Percentiles rank a stretch among this genome's conserved stretches.
phyloP scores from a whole-genome alignment of 495 filamentous ascomycete genomes.

The Monascus purpureus region DNA sequence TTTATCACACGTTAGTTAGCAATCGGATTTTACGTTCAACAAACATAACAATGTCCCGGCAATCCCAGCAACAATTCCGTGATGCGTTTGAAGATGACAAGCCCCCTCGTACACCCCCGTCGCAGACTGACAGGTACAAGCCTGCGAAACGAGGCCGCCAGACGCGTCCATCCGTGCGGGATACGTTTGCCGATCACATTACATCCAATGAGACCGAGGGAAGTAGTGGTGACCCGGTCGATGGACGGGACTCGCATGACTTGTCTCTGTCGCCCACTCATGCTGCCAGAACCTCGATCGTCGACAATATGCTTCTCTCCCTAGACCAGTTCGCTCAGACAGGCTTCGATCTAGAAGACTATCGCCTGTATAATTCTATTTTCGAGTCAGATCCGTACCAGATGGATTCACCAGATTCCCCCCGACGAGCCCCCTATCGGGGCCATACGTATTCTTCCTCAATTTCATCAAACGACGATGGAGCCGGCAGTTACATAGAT shows the following conservation, averaged over 20 bases:
- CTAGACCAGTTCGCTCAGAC: constrained; percentile 63
- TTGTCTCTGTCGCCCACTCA: constrained; percentile 63
- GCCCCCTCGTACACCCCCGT: constrained; percentile 34
- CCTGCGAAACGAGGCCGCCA: constrained; percentile 16
- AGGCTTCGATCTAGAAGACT: constrained; percentile 25
- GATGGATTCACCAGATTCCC: constrained; percentile 13
- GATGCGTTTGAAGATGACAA: constrained; percentile 12
- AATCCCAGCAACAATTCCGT: constrained; percentile 18
- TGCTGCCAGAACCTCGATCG: constrained; percentile 69
- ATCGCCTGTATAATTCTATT: constrained; percentile 27
- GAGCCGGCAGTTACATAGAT: constrained; percentile 46
- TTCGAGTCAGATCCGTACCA: constrained; percentile 18
- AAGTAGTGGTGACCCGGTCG: constrained; percentile 27
- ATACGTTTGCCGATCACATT: constrained; percentile 38
- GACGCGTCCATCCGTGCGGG: constrained; percentile 25
- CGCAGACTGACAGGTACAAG: constrained; percentile 18
- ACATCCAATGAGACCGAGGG: constrained; percentile 25
- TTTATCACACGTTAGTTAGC: no score
- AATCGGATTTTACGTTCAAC: constrained; percentile 7
- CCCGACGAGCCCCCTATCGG: constrained; percentile 28
- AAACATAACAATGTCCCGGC: constrained; percentile 21
- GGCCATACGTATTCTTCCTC: constrained; percentile 55
- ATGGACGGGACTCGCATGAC: constrained; percentile 72
- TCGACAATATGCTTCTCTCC: constrained; percentile 84
- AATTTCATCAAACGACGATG: constrained; percentile 59